These are phyloP conservation scores for Colletotrichum godetiae DNA, from an alignment of 2,329 filamentous ascomycete species.

Conservation along the genomic window DNA sequence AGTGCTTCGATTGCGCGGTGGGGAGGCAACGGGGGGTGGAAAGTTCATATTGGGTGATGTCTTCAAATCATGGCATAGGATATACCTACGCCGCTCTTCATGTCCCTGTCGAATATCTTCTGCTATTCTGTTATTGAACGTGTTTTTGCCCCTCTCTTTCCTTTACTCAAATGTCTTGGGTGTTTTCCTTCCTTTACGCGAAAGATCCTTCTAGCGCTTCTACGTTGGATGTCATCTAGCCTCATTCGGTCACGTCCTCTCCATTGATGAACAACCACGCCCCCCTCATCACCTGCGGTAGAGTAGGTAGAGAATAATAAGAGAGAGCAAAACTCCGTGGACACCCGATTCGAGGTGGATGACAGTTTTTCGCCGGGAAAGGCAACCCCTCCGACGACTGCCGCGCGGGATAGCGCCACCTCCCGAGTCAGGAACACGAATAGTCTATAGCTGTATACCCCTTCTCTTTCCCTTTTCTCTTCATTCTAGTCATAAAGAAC, in stretches of 20 bases:
- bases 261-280: not conserved
- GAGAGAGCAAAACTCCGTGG: not conserved
- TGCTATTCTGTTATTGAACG: no score
- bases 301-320: not conserved
- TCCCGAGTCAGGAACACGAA: no score
- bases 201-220: not conserved
- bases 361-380: not conserved
- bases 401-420: not conserved
- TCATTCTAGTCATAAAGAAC: not conserved
- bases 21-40: not conserved
- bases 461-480: not conserved
- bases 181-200: not conserved
- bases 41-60: not conserved
- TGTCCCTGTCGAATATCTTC: no score
- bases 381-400: not conserved
- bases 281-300: no score
- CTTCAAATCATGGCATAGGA: not conserved
- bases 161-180: not conserved
- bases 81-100: no score
- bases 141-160: not conserved
- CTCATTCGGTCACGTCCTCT: not conserved
- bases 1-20: not conserved
- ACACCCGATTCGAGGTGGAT: not conserved
- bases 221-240: not conserved
- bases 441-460: no score